Evolutionary conservation across 257 asterid species (phyloP).

Genomic region (Catharanthus roseus): DNA sequence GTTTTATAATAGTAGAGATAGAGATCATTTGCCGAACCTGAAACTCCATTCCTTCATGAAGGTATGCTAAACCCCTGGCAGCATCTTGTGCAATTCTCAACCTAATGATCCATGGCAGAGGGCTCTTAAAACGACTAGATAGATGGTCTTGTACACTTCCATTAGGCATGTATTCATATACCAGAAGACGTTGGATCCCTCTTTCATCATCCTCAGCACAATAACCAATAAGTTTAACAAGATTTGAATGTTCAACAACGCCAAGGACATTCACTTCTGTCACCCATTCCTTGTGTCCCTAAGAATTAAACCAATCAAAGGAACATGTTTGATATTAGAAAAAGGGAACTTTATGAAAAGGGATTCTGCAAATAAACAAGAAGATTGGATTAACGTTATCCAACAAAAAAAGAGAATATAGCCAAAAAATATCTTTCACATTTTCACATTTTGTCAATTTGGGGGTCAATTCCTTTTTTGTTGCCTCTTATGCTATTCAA

Average conservation of each 20-base stretch:
- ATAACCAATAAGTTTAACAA: slow-evolving; percentile 75
- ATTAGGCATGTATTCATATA: slow-evolving; percentile 67
- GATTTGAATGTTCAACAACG: slow-evolving; percentile 72
- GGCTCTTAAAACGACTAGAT: slow-evolving; percentile 49
- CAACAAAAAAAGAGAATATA: too few species aligned
- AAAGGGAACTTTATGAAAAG: not conserved
- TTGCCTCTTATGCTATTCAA: too few species aligned
- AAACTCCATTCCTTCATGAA: slow-evolving; percentile 91
- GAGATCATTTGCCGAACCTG: slow-evolving; percentile 49
- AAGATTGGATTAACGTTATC: not conserved
- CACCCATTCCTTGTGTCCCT: slow-evolving; percentile 99
- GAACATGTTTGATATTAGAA: not conserved
- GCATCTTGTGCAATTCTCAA: slow-evolving; percentile 69
- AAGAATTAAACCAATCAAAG: not conserved
- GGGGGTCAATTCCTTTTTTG: too few species aligned
- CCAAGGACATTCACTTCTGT: slow-evolving; percentile 88
- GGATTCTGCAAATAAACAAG: not conserved
- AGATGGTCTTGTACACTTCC: slow-evolving; percentile 74
- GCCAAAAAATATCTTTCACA: too few species aligned
- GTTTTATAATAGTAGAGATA: too few species aligned
- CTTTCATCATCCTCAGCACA: slow-evolving; percentile 92
- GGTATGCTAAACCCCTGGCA: slow-evolving; percentile 74
- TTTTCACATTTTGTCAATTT: too few species aligned
- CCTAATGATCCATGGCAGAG: slow-evolving; percentile 75
- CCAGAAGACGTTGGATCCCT: slow-evolving; percentile 79